Conservation (phyloP, 768 basidiomycete genomes). For the Galerina sulciceps region DNA sequence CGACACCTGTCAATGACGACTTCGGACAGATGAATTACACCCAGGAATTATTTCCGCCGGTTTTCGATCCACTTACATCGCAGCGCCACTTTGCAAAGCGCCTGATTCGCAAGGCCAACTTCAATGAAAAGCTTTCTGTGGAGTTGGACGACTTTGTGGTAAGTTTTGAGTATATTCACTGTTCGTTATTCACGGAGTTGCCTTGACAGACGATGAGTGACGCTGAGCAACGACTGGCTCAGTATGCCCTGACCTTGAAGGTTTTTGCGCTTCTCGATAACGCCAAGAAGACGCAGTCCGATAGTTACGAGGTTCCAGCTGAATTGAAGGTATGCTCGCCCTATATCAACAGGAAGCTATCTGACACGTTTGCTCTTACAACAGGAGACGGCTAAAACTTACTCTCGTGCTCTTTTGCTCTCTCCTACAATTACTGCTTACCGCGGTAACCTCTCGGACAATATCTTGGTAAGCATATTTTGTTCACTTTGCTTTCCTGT, state of each 20-base stretch:
- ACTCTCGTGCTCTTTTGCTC: conserved; percentile 3
- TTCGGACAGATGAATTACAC: no score
- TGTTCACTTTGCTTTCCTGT: neutral
- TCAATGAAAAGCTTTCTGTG: neutral
- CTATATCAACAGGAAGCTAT: neutral
- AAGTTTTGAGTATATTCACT: neutral
- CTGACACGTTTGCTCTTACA: neutral
- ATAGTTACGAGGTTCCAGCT: neutral
- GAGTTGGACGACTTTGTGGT: neutral
- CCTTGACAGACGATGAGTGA: neutral
- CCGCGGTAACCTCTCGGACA: neutral
- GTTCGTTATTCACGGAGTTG: neutral
- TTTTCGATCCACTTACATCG: neutral
- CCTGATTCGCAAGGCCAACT: neutral
- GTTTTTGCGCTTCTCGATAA: neutral
- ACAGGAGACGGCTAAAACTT: neutral
- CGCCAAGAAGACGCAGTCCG: neutral
- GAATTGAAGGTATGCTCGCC: conserved; percentile 2
- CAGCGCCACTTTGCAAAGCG: neutral
- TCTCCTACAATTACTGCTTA: conserved; percentile 1
- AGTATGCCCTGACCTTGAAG: no score
- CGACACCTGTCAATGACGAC: no score
- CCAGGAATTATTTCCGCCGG: no score
- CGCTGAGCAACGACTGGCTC: neutral
- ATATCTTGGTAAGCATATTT: conserved; percentile 1